Evolutionary conservation across 2,329 filamentous ascomycete species (phyloP), one percentile per base, ranked within the genome.

Genomic region (Fusarium chaquense): DNA sequence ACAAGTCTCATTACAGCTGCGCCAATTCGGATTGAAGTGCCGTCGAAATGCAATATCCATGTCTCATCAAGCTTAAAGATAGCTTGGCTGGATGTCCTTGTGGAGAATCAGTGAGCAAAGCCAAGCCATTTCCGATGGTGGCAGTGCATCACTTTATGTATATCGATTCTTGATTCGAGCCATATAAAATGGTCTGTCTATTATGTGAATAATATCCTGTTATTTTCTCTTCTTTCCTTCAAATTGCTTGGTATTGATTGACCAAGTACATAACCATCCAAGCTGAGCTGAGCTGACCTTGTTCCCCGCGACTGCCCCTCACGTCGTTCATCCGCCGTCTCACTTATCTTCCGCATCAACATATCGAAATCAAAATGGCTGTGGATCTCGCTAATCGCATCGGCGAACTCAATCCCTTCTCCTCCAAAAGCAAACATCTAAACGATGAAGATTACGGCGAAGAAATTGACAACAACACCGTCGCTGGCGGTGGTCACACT

Each of bases 401-500:
- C 36, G 71, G 73, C 38, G 60, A 55, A 30, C 65, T 81, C 11
- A 79, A 79, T 38, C 78, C 76, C 10, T 80, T 75, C 59, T 66
- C 70, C 41, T 67, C 66, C 46, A 75, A 69, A 46, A 73, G 55
- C 28, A 68, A 66, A 20, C 67, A 67, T 36, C 69, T 73, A 15
- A 72, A 80, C 38, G 76, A 79, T 50, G 79, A 81, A 47, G 79
- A 81, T 58, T 59, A 72, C 7, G 79, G 78, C 50, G 79, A 78
- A 22, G 59, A 69, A 36, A 78, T 81, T 32, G 76, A 73, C 62
- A 60, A 66, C 50, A 73, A 77, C 59, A 85, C 81, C 40, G 80
- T 90, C 13, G 89, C 87, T 3, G 87, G 88, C 33, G 87, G 88
- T n/a, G 87, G 87, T 45, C 87, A 87, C 75, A 82, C 82, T 55